Base-by-base conservation (phyloP, 306 rosid species). In the Sesbania bispinosa region DNA sequence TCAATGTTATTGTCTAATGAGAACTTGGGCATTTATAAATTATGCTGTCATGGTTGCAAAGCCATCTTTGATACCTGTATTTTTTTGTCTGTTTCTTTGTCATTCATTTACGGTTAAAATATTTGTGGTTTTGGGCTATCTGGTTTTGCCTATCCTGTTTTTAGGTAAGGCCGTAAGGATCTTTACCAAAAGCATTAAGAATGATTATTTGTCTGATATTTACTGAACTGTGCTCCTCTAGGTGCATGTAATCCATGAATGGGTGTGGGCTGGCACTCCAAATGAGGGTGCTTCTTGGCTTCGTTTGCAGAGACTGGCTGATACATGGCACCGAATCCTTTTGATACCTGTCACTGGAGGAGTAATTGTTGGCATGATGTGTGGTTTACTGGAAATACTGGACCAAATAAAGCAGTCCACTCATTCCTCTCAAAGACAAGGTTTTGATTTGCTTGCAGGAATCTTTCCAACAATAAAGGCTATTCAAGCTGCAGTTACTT, bases 191-290 rank as follows among this genome's bases (percentile, higher is more conserved):
- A 14, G 19, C 7, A 13, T n/a, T 54, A 42, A 16, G 33, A 18
- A 71, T 54, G 62, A 62, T 16, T 54, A 38, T 79, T 51, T 52
- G 23, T 57, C 82, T 80, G 41, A 68, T 64, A 15, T 61, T 21
- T 24, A 59, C 76, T 81, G 62, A 73, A 60, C 29, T 71, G 70
- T 75, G 80, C n/a, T 76, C 68, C 5, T 76, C 55, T 82, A 92
- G 97, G 97, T 88, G 68, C 95, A 94, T 73, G 84, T 91, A 35
- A 94, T 94, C 35, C 99, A 89, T 71, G 99, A 89, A 71, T 91
- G 95, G 96, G 99, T 86, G 14, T 94, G 99, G 99, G 99, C 97
- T 67, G 99, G 99, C 50, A 94, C 97, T 58, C 99, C 99, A 67
- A 83, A 77, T 45, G 97, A 90, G 77, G 99, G 99, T 64, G 97